These are phyloP conservation scores for Phytophthora boehmeriae DNA, from an alignment of 352 stramenopile species.

Conservation along the genomic window DNA sequence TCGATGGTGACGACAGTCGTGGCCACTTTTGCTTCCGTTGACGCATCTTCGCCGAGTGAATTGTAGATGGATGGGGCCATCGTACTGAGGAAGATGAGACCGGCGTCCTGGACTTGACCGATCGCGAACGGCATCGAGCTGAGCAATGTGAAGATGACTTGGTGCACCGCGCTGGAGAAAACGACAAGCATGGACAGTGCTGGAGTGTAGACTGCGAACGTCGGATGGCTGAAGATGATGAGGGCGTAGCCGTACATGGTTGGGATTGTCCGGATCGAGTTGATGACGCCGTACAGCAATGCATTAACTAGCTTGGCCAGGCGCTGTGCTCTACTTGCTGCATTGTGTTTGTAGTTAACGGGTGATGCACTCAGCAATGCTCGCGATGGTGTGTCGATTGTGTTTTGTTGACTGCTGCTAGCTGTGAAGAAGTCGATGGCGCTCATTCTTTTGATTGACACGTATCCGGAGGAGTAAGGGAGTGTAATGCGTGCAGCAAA, in stretches of 20 bases:
- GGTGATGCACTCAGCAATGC: no score
- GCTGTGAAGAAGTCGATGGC: no score
- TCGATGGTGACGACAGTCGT: conserved; percentile 94
- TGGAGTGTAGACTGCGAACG: conserved; percentile 88
- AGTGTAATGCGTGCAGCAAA: no score
- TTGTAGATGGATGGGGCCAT: conserved; percentile 93
- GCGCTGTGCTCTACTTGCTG: no score
- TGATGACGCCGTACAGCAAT: no score
- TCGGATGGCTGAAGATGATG: conserved; percentile 93
- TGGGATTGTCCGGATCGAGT: conserved; percentile 92
- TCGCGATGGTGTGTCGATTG: no score
- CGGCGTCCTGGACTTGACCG: conserved; percentile 97
- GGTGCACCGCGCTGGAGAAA: conserved; percentile 95
- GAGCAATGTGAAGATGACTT: conserved; percentile 85
- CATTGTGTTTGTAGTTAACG: no score
- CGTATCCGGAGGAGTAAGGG: no score
- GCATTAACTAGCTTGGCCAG: no score
- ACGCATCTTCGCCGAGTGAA: no score
- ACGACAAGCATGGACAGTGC: conserved; percentile 96
- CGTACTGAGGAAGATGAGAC: conserved; percentile 96
- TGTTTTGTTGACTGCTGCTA: no score
- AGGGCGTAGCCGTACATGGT: conserved; percentile 95
- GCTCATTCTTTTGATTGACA: no score
- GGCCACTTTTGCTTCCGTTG: conserved; percentile 90
- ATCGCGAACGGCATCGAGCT: conserved; percentile 97